Evolutionary conservation across 192 early-diverging fungal species (phyloP).

Genomic region (Rhizophagus clarus): DNA sequence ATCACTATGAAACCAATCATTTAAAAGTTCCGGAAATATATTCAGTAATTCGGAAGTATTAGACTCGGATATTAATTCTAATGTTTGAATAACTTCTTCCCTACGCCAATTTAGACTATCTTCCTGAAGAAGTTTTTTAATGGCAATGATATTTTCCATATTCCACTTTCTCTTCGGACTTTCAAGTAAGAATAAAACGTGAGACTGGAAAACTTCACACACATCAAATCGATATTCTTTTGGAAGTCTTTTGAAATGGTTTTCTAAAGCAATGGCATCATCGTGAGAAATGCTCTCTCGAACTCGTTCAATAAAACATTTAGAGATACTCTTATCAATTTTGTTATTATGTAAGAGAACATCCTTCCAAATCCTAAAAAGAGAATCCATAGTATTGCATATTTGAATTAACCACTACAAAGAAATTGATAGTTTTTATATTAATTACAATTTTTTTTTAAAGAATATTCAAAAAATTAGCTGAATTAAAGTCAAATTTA

Average conservation of each 20-base stretch:
- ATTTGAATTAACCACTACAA: slow-evolving; percentile 5
- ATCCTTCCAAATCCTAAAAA: neutral
- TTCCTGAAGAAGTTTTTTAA: neutral
- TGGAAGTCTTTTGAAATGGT: neutral
- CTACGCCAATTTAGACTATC: neutral
- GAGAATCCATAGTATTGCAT: neutral
- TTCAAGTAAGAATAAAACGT: neutral
- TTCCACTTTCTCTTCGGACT: neutral
- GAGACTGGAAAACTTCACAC: neutral
- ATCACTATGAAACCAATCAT: neutral
- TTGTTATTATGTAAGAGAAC: neutral
- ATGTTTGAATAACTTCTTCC: neutral
- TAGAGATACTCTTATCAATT: neutral
- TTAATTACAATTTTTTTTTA: too few species aligned
- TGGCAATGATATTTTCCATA: neutral
- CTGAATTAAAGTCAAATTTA: neutral
- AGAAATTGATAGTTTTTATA: too few species aligned
- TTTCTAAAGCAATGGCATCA: neutral
- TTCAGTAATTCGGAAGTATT: neutral
- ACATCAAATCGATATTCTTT: neutral
- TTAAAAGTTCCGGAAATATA: neutral
- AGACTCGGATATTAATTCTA: neutral
- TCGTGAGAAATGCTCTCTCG: neutral
- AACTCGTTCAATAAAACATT: neutral
- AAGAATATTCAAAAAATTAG: too few species aligned